Evolutionary conservation across 2,329 filamentous ascomycete genomes (phyloP), one percentile per base, ranked within the genome.

Genomic region (Ophiocordyceps australis): DNA sequence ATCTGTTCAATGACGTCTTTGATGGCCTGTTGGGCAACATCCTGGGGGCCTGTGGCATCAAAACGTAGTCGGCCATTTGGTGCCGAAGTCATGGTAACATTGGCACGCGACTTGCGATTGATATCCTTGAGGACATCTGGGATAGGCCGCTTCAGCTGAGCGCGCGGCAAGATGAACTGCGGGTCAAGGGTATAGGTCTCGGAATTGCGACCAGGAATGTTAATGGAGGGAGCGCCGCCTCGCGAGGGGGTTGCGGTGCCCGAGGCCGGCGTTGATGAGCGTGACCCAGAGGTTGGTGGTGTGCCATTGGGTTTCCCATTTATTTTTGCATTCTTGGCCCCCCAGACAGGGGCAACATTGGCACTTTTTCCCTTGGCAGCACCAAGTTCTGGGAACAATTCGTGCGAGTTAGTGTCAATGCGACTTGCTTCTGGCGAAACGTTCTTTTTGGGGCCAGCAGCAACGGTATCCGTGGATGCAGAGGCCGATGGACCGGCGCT

Each of bases 381-480:
- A 34, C 85, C 86, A 24, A 98, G 68, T 39, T 85, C 74, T n/a
- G 89, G 89, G 63, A 98, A 98, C 31, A 80, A 60, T 52, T 95
- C 85, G 45, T 91, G 79, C 12, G 81, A 92, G 42, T 80, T 67
- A 13, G 81, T 85, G 50, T 95, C 81, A 33, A 94, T 57, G n/a
- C n/a, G n/a, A n/a, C n/a, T n/a, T n/a, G n/a, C n/a, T n/a, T n/a
- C n/a, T n/a, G n/a, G n/a, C n/a, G n/a, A n/a, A 27, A 41, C 28
- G 20, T 61, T 40, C 22, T 54, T 50, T 17, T 51, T 33, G 17
- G 7, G 7, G 23, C 43, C 46, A 3, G 55, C 47, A 18, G 60
- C 49, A 29, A 66, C 60, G 46, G 74, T 74, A 45, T 77, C 70
- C 57, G 80, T 82, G 27, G 66, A 70, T 23, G 68, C 66, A 32